A percentile compares a stretch with the other conserved stretches of the same genome.
phyloP scores from a whole-genome alignment of 805 yeast species.

The Wickerhamiella cacticola region DNA sequence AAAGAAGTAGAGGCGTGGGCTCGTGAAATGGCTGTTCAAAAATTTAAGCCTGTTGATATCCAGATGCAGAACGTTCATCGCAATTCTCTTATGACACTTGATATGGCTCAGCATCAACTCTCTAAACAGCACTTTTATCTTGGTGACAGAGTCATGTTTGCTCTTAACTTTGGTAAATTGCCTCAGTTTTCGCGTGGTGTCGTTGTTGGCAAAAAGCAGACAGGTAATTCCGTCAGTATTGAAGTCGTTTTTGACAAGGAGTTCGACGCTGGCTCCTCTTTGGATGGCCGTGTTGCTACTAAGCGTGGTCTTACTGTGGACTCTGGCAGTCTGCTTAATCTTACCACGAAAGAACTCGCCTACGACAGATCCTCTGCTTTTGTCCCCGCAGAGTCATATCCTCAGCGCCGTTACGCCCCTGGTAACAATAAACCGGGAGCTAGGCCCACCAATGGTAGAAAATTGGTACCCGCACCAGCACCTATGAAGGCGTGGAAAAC shows the following conservation, averaged over 20 bases:
- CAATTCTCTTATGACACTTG: constrained; percentile 67
- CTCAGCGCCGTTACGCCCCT: neutral
- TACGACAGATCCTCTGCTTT: constrained; percentile 50
- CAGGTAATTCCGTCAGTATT: constrained; percentile 34
- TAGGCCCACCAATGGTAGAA: neutral
- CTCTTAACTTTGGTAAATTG: constrained; percentile 78
- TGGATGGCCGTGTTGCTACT: constrained; percentile 64
- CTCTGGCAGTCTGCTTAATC: constrained; percentile 66
- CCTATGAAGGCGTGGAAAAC: neutral
- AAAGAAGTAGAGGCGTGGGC: constrained; percentile 52
- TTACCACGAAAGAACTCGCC: constrained; percentile 61
- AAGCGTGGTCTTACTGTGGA: constrained; percentile 79
- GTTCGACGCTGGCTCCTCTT: constrained; percentile 65
- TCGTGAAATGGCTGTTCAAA: constrained; percentile 32
- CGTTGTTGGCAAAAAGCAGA: constrained; percentile 50
- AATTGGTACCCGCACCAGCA: neutral
- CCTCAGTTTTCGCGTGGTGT: constrained; percentile 84
- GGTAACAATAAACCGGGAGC: neutral
- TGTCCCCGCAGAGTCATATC: neutral
- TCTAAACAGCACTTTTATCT: constrained; percentile 64
- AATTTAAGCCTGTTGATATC: constrained; percentile 33
- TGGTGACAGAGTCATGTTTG: constrained; percentile 84
- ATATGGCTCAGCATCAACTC: constrained; percentile 56
- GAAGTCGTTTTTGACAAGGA: constrained; percentile 78
- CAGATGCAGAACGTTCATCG: constrained; percentile 74